Evolutionary conservation across 306 rosid genomes (phyloP).

Genomic region (Castanea mollissima): DNA sequence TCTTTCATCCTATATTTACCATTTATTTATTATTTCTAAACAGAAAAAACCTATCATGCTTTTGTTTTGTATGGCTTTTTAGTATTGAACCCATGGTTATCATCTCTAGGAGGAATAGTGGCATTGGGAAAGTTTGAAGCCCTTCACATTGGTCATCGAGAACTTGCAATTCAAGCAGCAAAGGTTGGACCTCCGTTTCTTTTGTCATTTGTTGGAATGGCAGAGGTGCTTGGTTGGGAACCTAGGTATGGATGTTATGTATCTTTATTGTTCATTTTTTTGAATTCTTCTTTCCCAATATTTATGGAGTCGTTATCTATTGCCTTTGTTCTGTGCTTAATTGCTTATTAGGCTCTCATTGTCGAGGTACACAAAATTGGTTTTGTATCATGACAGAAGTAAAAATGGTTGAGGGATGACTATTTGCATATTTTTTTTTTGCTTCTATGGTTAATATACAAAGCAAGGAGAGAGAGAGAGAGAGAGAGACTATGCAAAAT

Average conservation of each 20-base stretch:
- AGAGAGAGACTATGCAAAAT: too few species aligned
- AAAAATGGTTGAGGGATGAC: neutral
- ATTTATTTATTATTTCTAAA: neutral
- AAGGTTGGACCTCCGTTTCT: conserved; percentile 90
- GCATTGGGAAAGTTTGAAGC: conserved; percentile 98
- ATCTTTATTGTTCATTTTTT: conserved; percentile 7
- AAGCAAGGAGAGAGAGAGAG: too few species aligned
- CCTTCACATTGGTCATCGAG: conserved; percentile 91
- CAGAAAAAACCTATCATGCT: neutral
- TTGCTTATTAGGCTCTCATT: neutral
- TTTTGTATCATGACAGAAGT: neutral
- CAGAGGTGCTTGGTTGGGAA: conserved; percentile 94
- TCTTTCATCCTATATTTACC: conserved; percentile 20
- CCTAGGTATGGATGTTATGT: conserved; percentile 53
- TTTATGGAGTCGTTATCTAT: neutral
- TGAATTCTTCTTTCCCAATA: neutral
- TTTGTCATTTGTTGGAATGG: conserved; percentile 86
- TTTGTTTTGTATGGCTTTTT: neutral
- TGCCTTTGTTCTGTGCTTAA: neutral
- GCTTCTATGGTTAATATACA: neutral
- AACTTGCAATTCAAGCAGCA: conserved; percentile 94
- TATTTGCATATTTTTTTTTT: neutral
- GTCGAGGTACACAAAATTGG: neutral
- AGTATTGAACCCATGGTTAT: conserved; percentile 15
- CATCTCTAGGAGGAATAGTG: conserved; percentile 75